These are phyloP conservation scores for Ambrosiella beaveri DNA, from an alignment of 2,329 filamentous ascomycete genomes.

Conservation along the genomic window DNA sequence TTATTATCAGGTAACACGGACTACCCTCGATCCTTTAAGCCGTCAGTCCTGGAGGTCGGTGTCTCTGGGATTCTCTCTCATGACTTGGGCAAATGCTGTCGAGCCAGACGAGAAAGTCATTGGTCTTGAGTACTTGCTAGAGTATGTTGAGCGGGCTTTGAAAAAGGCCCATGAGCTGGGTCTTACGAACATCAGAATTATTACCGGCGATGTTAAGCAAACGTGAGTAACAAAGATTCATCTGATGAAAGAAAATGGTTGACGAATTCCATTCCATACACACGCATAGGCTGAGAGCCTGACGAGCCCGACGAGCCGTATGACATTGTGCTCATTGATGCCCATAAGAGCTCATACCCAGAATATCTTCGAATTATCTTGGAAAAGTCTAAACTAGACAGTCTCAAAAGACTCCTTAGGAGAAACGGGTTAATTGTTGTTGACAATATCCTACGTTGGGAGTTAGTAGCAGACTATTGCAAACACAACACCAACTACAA, in stretches of 20 bases:
- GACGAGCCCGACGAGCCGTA: slow-evolving; percentile 26
- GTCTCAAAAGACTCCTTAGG: slow-evolving; percentile 26
- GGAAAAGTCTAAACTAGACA: slow-evolving; percentile 24
- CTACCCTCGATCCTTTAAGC: not conserved
- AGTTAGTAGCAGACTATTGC: slow-evolving; percentile 28
- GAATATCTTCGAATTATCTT: slow-evolving; percentile 30
- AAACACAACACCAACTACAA: slow-evolving; percentile 20
- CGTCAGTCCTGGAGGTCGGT: slow-evolving; percentile 19
- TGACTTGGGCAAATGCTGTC: slow-evolving; percentile 16
- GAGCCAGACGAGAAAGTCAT: slow-evolving; percentile 17
- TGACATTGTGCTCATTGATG: slow-evolving; percentile 37
- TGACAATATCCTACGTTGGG: slow-evolving; percentile 35
- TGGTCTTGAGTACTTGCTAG: slow-evolving; percentile 6
- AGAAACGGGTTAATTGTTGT: slow-evolving; percentile 34
- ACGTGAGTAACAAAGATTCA: not conserved
- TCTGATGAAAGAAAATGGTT: not conserved
- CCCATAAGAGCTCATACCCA: slow-evolving; percentile 35
- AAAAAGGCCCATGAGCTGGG: not conserved
- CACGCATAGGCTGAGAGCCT: slow-evolving; percentile 18
- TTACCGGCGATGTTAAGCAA: slow-evolving; percentile 3
- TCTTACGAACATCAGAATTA: slow-evolving; percentile 5
- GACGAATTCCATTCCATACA: not conserved
- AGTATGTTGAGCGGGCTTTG: not conserved
- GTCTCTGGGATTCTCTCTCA: slow-evolving; percentile 17
- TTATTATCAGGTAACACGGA: not conserved